Evolutionary conservation across 164 flowering plant genomes (phyloP), one percentile per base, ranked within the genome.

Genomic region (Dillenia suffruticosa): DNA sequence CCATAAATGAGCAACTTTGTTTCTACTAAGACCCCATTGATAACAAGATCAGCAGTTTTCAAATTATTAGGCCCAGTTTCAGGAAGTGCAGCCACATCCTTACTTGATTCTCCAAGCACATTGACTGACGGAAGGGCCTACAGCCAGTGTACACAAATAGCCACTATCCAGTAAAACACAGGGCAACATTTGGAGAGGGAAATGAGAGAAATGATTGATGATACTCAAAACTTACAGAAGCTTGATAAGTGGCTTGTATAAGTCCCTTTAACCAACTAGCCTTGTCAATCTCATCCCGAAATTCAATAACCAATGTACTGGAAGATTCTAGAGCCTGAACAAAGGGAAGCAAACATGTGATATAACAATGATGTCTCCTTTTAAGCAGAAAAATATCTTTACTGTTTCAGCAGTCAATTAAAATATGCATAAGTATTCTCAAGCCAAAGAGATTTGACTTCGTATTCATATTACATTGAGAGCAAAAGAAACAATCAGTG

Each of bases 261-360:
- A 95, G 97, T 70, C 82, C 88, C 65, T 82, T 89, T 56, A 87
- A 68, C 99, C 99, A 95, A 47, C 64, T 63, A 44, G 78, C 67
- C 76, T 90, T 92, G 72, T 84, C 89, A 64, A 75, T 80, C 63
- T 85, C 88, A 63, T 81, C 80, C 50, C 46, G 81, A 63, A 92
- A 87, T 71, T 90, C 87, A 46, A 95, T 66, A 56, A 92, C 68
- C 86, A 88, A 81, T 9, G 96, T 88, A 67, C 82, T 85, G 60
- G 91, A 86, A 46, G 97, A 89, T 69, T 95, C 99, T 75, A 95
- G 67, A 62, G 90, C 97, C 99, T 95, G 65, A 53, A 65, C 52
- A 46, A 9, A 32, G 0, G 22, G 22, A 19, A 19, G 22, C 22
- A 19, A 19, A 19, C 1, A 19, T 19, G 22, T 19, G 22, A 19